Percentiles rank a stretch among this genome's conserved stretches.
Conservation (phyloP, 2,329 filamentous ascomycete species). For the Diaporthe australafricana region DNA sequence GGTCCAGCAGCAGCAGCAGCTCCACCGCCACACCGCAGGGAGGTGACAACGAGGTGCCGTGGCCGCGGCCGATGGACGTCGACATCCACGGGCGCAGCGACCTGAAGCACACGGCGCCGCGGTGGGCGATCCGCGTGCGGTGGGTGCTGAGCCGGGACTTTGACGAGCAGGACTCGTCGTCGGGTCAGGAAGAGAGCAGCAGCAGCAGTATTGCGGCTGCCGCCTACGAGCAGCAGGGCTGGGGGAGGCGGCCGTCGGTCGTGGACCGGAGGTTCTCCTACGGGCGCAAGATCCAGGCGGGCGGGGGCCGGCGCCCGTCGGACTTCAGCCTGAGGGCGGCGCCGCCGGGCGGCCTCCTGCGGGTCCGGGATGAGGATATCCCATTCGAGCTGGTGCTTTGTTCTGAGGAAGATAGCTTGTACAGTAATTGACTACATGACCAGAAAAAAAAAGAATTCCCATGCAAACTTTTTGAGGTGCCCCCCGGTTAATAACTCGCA, state of each 20-base stretch:
- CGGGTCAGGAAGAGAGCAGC: neutral
- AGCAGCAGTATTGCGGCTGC: no score
- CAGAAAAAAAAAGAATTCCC: neutral
- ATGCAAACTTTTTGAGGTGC: neutral
- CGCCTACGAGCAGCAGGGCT: no score
- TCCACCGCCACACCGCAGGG: neutral
- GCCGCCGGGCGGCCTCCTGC: neutral
- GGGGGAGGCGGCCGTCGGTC: neutral
- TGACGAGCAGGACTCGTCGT: neutral
- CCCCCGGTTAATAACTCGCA: neutral
- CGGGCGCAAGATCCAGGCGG: slow-evolving; percentile 6
- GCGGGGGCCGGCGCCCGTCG: slow-evolving; percentile 2
- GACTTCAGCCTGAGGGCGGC: slow-evolving; percentile 12
- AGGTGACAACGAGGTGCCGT: neutral
- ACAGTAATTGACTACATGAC: slow-evolving; percentile 27
- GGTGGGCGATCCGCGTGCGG: slow-evolving; percentile 10
- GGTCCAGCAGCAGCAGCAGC: no score
- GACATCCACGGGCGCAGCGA: slow-evolving; percentile 21
- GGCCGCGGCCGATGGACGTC: slow-evolving; percentile 17
- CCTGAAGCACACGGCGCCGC: neutral
- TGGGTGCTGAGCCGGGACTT: neutral
- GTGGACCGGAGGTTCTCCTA: neutral
- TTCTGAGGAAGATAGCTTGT: slow-evolving; percentile 8
- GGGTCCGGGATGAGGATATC: neutral
- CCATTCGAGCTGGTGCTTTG: neutral